phyloP scores from a whole-genome alignment of 352 stramenopile species.

The Elongisporangium prolatum region DNA sequence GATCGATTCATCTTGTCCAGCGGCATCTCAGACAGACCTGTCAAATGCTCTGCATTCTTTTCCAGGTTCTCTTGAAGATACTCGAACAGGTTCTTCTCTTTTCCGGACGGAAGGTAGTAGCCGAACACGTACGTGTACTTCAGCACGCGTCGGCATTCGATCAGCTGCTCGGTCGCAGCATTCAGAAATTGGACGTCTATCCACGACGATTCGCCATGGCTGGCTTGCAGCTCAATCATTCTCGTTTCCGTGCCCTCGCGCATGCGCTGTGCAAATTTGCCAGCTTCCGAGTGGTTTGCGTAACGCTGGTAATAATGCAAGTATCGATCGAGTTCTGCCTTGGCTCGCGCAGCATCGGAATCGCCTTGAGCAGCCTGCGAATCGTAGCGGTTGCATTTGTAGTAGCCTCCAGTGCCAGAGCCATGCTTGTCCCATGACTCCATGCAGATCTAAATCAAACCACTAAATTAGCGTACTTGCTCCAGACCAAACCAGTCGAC shows the following conservation, averaged over 20 bases:
- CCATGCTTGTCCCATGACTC: conserved; percentile 95
- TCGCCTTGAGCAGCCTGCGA: conserved; percentile 39
- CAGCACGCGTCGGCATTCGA: conserved; percentile 97
- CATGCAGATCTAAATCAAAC: conserved; percentile 84
- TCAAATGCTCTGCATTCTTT: conserved; percentile 92
- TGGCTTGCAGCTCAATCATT: conserved; percentile 96
- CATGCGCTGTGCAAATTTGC: conserved; percentile 97
- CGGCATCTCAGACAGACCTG: conserved; percentile 87
- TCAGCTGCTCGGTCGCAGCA: conserved; percentile 93
- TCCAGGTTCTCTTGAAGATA: conserved; percentile 93
- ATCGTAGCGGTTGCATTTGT: conserved; percentile 99
- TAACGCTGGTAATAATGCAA: conserved; percentile 99
- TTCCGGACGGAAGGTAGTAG: conserved; percentile 90
- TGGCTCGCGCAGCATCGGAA: conserved; percentile 89
- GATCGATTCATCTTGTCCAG: conserved; percentile 91
- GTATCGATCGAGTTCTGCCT: conserved; percentile 97
- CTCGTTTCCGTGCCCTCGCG: conserved; percentile 92
- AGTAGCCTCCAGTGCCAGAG: conserved; percentile 96
- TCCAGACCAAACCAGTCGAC: background rate
- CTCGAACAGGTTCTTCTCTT: conserved; percentile 93
- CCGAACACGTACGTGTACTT: conserved; percentile 98
- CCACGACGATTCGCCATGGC: conserved; percentile 88
- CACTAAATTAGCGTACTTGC: background rate
- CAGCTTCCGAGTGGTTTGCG: conserved; percentile 94
- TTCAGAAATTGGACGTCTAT: conserved; percentile 99